These are phyloP conservation scores for Hortiboletus campestris DNA, from an alignment of 768 basidiomycete genomes.

Conservation along the genomic window DNA sequence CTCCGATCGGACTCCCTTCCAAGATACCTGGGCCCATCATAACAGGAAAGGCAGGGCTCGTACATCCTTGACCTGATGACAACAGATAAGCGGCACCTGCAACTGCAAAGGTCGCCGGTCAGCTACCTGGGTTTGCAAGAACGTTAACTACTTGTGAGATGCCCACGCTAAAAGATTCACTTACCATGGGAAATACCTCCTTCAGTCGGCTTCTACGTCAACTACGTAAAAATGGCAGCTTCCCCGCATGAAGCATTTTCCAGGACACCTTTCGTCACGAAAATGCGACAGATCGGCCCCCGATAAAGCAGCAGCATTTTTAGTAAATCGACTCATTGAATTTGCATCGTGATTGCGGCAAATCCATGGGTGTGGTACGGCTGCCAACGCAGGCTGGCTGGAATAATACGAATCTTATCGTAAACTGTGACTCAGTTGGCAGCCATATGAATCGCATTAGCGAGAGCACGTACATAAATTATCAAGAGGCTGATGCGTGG, in stretches of 20 bases:
- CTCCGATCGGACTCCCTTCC: not conserved
- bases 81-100: not conserved
- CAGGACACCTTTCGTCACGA: not conserved
- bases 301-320: not conserved
- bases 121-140: not conserved
- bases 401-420: not conserved
- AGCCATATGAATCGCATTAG: not conserved
- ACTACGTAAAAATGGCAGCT: not conserved
- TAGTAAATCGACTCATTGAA: not conserved
- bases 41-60: not conserved
- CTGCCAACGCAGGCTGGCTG: not conserved
- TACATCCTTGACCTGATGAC: not conserved
- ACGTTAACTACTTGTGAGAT: not conserved
- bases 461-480: conserved; percentile 11
- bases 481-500: not conserved
- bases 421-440: not conserved
- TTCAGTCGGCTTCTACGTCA: not conserved
- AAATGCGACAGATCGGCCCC: not conserved
- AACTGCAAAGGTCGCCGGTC: not conserved
- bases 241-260: not conserved
- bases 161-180: not conserved
- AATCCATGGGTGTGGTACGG: not conserved
- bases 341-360: not conserved
- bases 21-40: not conserved
- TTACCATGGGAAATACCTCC: not conserved